Evolutionary conservation across 352 stramenopile species (phyloP), one percentile per base, ranked within the genome.

Genomic region (Pythium guiyangense): DNA sequence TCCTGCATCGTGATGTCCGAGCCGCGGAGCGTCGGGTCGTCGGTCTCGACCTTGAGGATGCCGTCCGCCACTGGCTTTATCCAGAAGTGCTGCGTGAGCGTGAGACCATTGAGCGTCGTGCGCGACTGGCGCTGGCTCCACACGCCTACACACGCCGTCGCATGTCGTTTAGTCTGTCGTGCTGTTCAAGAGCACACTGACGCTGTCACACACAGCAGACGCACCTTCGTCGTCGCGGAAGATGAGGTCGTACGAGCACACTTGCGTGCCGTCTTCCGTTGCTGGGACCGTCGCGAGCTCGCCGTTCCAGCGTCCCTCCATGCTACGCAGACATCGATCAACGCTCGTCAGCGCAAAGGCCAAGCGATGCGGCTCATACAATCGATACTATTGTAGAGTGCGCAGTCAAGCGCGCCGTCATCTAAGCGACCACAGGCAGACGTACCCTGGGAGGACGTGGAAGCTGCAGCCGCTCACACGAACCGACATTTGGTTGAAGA

Each of bases 401-500:
- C 12, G 12, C 37, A n/a, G 12, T 43, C 12, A 43, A 15, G 12
- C 37, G 37, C 10, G 12, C 11, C 18, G 11, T 58, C 10, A 25
- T 17, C 2, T 11, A 27, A 43, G 17, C 4, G 6, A 18, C 20
- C 11, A 37, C 22, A 42, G 29, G 39, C 15, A 12, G n/a, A 50
- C 49, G 35, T 69, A 72, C 63, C 74, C 73, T 54, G 86, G 86
- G 29, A 95, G 63, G 25, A 95, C 84, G 62, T 95, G 84, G 64
- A 77, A 95, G 58, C 68, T 93, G 69, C 84, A 95, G 25, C 82
- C 84, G 60, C 84, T 93, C 34, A 94, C 84, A 25, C 83, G 82
- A 49, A 95, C 84, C 5, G 86, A 95, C 27, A 95, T 60, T 60
- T 95, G 85, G 57, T 90, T 95, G 69, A 94, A 95, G 52, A 95